Conservation (phyloP, 1,284 basidiomycete genomes). For the Ganoderma boninense region DNA sequence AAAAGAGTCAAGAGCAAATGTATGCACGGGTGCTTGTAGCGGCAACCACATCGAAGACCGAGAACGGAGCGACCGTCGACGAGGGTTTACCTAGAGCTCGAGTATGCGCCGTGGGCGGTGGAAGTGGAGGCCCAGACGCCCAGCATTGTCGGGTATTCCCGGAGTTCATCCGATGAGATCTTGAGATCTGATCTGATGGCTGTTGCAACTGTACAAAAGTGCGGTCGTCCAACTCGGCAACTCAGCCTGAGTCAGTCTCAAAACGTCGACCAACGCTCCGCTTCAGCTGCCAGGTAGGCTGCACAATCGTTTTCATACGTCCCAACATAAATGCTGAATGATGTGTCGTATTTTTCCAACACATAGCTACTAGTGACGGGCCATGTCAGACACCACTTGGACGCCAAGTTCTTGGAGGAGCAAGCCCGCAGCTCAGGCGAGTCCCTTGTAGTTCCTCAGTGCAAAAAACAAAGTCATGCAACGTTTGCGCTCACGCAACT, state of each 20-base stretch:
- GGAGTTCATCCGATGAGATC: constrained; percentile 3
- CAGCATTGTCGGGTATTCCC: background rate
- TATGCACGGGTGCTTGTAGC: background rate
- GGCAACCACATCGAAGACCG: background rate
- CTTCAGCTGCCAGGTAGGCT: background rate
- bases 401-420: constrained; percentile 65
- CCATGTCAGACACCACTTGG: constrained; percentile 44
- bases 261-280: background rate
- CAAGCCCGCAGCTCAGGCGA: constrained; percentile 70
- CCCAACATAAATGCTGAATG: background rate
- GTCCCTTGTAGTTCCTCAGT: background rate
- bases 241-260: background rate
- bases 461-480: background rate
- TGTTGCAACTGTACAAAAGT: constrained; percentile 4
- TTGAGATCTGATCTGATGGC: background rate
- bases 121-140: background rate
- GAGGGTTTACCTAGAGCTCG: too few species aligned
- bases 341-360: background rate
- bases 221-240: background rate
- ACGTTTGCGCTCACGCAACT: background rate
- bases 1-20: background rate
- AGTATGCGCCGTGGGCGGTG: too few species aligned
- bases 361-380: background rate
- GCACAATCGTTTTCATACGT: too few species aligned
- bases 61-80: background rate